Evolutionary conservation across 2,329 filamentous ascomycete genomes (phyloP).

Genomic region (Colletotrichum sp.): DNA sequence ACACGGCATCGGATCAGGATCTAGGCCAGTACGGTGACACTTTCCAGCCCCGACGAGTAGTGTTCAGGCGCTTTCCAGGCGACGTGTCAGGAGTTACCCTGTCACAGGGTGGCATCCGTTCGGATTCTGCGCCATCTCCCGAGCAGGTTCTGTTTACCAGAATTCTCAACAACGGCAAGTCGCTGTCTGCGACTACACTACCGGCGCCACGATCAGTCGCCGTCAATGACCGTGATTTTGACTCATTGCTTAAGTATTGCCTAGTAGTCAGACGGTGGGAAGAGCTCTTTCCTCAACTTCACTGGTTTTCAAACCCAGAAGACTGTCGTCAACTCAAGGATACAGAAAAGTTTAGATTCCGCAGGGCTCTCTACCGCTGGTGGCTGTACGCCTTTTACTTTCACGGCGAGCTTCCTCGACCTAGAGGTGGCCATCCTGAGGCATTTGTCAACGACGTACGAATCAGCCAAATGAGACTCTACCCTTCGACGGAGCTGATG

Average conservation of each 20-base stretch:
- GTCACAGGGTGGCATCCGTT: not conserved
- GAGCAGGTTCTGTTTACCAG: not conserved
- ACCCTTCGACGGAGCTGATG: constrained; percentile 47
- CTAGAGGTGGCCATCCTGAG: constrained; percentile 40
- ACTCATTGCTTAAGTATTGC: constrained; percentile 37
- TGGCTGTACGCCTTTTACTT: constrained; percentile 60
- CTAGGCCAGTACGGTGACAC: constrained; percentile 32
- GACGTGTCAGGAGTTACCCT: constrained; percentile 31
- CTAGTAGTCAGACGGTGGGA: constrained; percentile 43
- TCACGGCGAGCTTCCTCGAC: constrained; percentile 47
- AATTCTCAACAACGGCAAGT: not conserved
- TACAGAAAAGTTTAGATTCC: constrained; percentile 50
- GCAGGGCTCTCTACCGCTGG: constrained; percentile 57
- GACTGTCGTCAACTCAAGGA: constrained; percentile 47
- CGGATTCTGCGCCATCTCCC: not conserved
- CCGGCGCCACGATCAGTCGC: constrained; percentile 27
- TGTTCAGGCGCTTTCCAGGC: constrained; percentile 41
- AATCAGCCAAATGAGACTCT: constrained; percentile 46
- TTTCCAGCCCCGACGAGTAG: constrained; percentile 42
- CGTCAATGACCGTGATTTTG: constrained; percentile 37
- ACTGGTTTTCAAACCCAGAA: constrained; percentile 51
- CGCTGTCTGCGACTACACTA: not conserved
- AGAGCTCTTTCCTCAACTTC: constrained; percentile 45
- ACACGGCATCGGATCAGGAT: constrained; percentile 46
- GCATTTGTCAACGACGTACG: constrained; percentile 45